Percentiles rank a stretch among this genome's conserved stretches.
These are phyloP conservation scores for Pseudogymnoascus sp. DNA, from an alignment of 2,329 filamentous ascomycete genomes.

Conservation along the genomic window DNA sequence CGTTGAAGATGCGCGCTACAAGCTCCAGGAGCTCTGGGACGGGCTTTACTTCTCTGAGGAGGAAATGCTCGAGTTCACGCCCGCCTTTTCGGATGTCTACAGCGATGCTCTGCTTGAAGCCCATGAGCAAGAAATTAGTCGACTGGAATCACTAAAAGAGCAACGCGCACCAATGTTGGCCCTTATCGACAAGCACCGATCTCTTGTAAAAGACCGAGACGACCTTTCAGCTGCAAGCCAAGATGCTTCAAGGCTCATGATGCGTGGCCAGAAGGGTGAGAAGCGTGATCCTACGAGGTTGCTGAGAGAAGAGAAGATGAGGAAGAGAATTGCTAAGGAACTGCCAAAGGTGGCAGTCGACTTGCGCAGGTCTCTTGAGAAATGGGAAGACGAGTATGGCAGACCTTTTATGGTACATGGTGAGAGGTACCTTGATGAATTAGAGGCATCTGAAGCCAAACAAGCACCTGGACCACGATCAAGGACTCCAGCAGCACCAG, in stretches of 20 bases:
- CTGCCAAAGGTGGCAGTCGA: constrained; percentile 84
- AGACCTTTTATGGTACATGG: constrained; percentile 89
- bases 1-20: constrained; percentile 85
- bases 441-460: constrained; percentile 57
- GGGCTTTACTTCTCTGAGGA: constrained; percentile 90
- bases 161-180: constrained; percentile 79
- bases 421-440: constrained; percentile 77
- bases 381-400: constrained; percentile 91
- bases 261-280: constrained; percentile 85
- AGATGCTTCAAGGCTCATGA: constrained; percentile 88
- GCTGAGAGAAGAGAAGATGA: constrained; percentile 94
- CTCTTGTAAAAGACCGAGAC: constrained; percentile 75
- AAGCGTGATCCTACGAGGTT: constrained; percentile 90
- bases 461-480: constrained; percentile 56
- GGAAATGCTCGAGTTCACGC: constrained; percentile 97
- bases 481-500: constrained; percentile 65
- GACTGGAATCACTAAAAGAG: constrained; percentile 74
- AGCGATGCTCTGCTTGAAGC: constrained; percentile 91
- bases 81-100: constrained; percentile 94
- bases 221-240: constrained; percentile 86
- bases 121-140: constrained; percentile 82
- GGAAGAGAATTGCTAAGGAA: constrained; percentile 93
- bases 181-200: constrained; percentile 75
- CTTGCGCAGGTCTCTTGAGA: constrained; percentile 70
- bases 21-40: constrained; percentile 93